Base-by-base conservation (phyloP, 2,329 filamentous ascomycete species). In the Geosmithia morbida region DNA sequence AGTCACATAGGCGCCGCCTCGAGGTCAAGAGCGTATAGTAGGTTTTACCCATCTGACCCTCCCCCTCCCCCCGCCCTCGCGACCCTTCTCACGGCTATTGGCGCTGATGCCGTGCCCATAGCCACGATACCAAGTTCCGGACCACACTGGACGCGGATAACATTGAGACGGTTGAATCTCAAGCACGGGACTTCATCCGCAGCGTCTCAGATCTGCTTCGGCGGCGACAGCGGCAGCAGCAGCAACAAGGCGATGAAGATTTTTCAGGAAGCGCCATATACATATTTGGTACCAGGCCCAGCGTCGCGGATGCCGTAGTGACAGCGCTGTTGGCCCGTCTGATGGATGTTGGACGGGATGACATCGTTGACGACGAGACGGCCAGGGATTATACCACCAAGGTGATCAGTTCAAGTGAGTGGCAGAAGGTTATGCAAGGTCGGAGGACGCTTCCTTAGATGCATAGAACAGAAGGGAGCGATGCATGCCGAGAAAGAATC, bases 11-110 rank as follows among this genome's bases (percentile, higher is more conserved):
- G 2, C 54, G 59, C 37, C 55, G 55, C 2, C 52, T 61, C 4
- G 59, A 61, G 50, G 56, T 60, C 26, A 59, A 59, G 43, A 60
- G 55, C 19, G 44, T 60, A 18, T 58, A 57, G 58, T 61, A 53
- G 55, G 59, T 58, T 10, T 58, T 8, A 14, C 18, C 30, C 16
- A 17, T 39, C 17, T 44, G 6, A 26, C 22, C 33, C 14, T 16
- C 7, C n/a, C 30, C 41, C 19, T 44, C 2, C 30, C 18, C 14
- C 7, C 11, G 30, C 16, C 11, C 11, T 6, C 29, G 29, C 14
- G 2, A 20, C 16, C n/a, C 39, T 42, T n/a, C 14, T 16, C 14
- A n/a, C 16, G n/a, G 46, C 16, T 19, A 37, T 43, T 19, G 7
- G 22, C 7, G 42, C 46, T 44, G 41, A 47, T 17, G 10, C 26